Percentiles rank a stretch among this genome's conserved stretches.
Evolutionary conservation across 2,329 filamentous ascomycete species (phyloP).

Genomic region (Malbranchea zuffiana): DNA sequence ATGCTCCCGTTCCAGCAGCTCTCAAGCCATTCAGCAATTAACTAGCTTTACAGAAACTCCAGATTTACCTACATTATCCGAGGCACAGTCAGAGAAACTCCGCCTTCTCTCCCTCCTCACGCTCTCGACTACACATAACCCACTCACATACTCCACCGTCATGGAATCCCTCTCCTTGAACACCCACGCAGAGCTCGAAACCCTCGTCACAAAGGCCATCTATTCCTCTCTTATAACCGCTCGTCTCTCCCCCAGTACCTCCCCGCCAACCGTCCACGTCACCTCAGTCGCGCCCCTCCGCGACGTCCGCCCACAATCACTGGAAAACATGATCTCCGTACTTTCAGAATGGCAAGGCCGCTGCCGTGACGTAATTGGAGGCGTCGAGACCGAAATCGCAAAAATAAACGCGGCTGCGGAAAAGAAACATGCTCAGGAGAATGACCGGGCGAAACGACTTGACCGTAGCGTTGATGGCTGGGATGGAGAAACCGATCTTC

Average conservation of each 20-base stretch:
- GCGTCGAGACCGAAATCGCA: conserved; percentile 65
- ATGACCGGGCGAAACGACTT: conserved; percentile 39
- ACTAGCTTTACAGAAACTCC: conserved; percentile 32
- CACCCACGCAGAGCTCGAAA: conserved; percentile 62
- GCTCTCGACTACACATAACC: conserved; percentile 55
- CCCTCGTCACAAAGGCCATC: conserved; percentile 74
- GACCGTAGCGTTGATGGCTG: conserved; percentile 39
- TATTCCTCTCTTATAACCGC: conserved; percentile 74
- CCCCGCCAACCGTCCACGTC: conserved; percentile 61
- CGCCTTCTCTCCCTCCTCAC: conserved; percentile 81
- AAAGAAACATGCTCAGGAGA: conserved; percentile 42
- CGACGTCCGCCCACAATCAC: conserved; percentile 64
- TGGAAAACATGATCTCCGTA: conserved; percentile 56
- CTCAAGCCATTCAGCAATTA: conserved; percentile 14
- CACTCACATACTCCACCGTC: conserved; percentile 64
- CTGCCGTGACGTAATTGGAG: conserved; percentile 60
- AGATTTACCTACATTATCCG: conserved; percentile 60
- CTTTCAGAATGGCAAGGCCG: conserved; percentile 67
- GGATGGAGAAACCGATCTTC: conserved; percentile 18
- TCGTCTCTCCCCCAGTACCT: conserved; percentile 79
- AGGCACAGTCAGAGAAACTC: conserved; percentile 69
- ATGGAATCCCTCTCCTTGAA: conserved; percentile 55
- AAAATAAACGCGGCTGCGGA: conserved; percentile 51
- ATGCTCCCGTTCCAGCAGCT: neutral
- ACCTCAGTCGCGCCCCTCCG: conserved; percentile 74